Evolutionary conservation across 2,329 filamentous ascomycete species (phyloP).

Genomic region (Emericellopsis cladophorae): DNA sequence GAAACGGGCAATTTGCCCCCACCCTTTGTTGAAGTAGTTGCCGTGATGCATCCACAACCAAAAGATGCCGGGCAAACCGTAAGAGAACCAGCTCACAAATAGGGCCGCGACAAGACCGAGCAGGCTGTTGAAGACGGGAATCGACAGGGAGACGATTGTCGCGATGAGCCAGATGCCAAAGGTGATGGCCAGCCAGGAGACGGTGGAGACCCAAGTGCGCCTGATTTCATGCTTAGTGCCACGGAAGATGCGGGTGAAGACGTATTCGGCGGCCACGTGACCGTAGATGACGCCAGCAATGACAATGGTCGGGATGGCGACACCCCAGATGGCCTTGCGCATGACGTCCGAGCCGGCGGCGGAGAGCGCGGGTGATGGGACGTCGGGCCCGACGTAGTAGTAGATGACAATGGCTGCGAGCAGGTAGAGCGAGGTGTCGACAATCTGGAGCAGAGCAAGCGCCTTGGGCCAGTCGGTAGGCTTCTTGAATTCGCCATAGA

Average conservation of each 20-base stretch:
- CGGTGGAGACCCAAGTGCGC: conserved; percentile 33
- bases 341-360: conserved; percentile 23
- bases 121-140: conserved; percentile 56
- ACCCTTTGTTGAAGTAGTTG: conserved; percentile 19
- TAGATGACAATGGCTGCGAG: conserved; percentile 19
- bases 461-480: conserved; percentile 18
- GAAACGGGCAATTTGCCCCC: conserved; percentile 16
- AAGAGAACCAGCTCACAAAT: conserved; percentile 57
- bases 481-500: conserved; percentile 20
- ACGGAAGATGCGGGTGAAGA: conserved; percentile 50
- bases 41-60: conserved; percentile 35
- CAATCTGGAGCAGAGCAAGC: conserved; percentile 16
- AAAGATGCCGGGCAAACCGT: conserved; percentile 30
- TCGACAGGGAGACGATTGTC: conserved; percentile 56
- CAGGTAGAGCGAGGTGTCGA: conserved; percentile 18
- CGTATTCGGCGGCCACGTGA: conserved; percentile 52
- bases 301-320: conserved; percentile 24
- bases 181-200: conserved; percentile 47
- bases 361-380: conserved; percentile 18
- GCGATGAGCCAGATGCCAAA: conserved; percentile 43
- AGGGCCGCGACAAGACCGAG: conserved; percentile 49
- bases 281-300: conserved; percentile 61
- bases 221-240: conserved; percentile 29
- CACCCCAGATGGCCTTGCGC: conserved; percentile 19
- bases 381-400: conserved; percentile 15